Base-by-base conservation (phyloP, 1,284 basidiomycete genomes). In the Afroboletus lepidellus region DNA sequence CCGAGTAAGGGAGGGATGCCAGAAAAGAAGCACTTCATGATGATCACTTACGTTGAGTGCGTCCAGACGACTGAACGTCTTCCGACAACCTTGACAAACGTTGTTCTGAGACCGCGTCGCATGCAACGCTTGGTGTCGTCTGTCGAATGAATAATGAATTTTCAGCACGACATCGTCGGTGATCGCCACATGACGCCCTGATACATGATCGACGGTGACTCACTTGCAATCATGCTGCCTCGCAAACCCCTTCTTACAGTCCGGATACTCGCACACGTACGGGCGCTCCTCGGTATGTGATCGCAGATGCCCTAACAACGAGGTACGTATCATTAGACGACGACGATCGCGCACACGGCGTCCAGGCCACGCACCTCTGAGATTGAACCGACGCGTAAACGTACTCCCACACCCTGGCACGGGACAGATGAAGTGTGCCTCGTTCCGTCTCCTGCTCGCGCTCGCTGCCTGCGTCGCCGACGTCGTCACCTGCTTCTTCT, bases 231-330 rank as follows among this genome's bases (percentile, higher is more conserved):
- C 94, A 70, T 97, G 94, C 69, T 94, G 92, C 42, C 94, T 82
- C 32, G 94, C 94, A 67, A 97, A 97, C 23, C 92, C 87, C 68
- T 97, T 97, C 63, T 89, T 90, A 70, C 94, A 98, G 15, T 92
- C 93, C 3, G 92, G 90, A 81, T 90, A 94, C 54, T 90, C 84
- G 69, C 94, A 98, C 57, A 93, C 84, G 72, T 93, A 98, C 32
- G 94, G 94, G 53, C 93, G 78, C 72, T 97, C 93, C 69, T 96
- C 94, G 24, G 94, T 96, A 70, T 98, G 94, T n/a, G 94, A 96
- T 61, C 94, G 84, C 60, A 98, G 71, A 74, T 98, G 95, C 46
- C 95, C 94, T 85, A 25, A 16, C 9, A 12, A 49, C 2, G 1
- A 37, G 18, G 20, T 3, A 39, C 11, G 6, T 8, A 47, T 65